phyloP scores from a whole-genome alignment of 2,329 filamentous ascomycete genomes.

The Fusarium udum region DNA sequence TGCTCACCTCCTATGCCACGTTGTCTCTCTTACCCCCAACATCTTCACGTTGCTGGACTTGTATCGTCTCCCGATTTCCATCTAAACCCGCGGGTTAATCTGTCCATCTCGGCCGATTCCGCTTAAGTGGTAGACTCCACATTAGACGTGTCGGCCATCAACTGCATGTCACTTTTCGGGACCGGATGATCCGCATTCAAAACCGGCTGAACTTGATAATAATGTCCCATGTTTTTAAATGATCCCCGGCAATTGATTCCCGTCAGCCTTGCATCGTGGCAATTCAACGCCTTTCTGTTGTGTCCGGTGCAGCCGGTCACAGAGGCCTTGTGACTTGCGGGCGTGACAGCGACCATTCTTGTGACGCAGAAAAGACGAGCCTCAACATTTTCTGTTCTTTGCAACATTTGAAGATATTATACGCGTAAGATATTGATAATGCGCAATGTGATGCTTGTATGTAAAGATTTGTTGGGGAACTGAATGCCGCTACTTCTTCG shows the following conservation, averaged over 20 bases:
- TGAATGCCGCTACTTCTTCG: neutral
- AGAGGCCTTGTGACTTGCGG: constrained; percentile 2
- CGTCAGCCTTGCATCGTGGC: neutral
- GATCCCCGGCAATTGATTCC: neutral
- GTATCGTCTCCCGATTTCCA: neutral
- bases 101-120: constrained; percentile 20
- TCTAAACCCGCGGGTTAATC: neutral
- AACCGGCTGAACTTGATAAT: neutral
- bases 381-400: neutral
- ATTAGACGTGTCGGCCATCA: neutral
- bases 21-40: constrained; percentile 21
- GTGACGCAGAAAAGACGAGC: neutral
- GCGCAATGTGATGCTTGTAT: neutral
- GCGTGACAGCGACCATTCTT: constrained; percentile 3
- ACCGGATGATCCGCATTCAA: constrained; percentile 15
- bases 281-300: neutral
- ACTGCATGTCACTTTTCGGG: neutral
- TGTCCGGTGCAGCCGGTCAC: neutral
- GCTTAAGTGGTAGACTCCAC: constrained; percentile 10
- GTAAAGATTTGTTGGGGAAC: neutral
- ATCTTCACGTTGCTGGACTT: constrained; percentile 24
- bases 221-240: neutral
- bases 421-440: neutral
- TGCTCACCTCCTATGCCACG: constrained; percentile 1
- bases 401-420: no score